A percentile compares a stretch with the other conserved stretches of the same genome.
These are phyloP conservation scores for Ustilaginoidea virens DNA, from an alignment of 2,329 filamentous ascomycete genomes.

Conservation along the genomic window DNA sequence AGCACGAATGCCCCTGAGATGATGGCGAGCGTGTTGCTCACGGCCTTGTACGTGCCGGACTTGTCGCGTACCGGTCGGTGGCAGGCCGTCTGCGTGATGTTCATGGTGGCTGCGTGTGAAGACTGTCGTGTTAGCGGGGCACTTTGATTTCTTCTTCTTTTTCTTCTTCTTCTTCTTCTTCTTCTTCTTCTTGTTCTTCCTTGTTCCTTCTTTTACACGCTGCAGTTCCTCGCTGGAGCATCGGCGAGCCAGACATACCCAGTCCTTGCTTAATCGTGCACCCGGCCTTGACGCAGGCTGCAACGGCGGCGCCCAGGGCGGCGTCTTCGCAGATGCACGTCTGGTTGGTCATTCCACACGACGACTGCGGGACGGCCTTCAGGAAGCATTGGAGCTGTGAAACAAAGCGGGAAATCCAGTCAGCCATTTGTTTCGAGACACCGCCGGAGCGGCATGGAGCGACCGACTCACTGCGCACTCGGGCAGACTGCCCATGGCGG, in stretches of 20 bases:
- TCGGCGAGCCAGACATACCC: too few species aligned
- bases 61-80: constrained; percentile 14
- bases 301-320: too few species aligned
- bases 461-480: constrained; percentile 3
- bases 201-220: constrained; percentile 15
- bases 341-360: constrained; percentile 12
- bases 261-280: too few species aligned
- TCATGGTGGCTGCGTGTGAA: constrained; percentile 12
- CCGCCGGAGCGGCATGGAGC: background rate
- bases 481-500: constrained; percentile 1
- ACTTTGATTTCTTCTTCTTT: too few species aligned
- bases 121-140: too few species aligned
- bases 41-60: constrained; percentile 16
- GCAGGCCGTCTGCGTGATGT: constrained; percentile 10
- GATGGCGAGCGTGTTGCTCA: constrained; percentile 17
- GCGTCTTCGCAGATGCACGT: too few species aligned
- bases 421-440: too few species aligned
- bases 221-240: constrained; percentile 15
- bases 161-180: too few species aligned
- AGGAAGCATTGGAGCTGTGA: constrained; percentile 10
- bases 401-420: too few species aligned
- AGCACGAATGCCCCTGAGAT: constrained; percentile 24
- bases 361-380: constrained; percentile 10
- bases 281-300: too few species aligned
- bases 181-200: too few species aligned